Conservation (phyloP, 257 asterid genomes). For the Avicennia marina region DNA sequence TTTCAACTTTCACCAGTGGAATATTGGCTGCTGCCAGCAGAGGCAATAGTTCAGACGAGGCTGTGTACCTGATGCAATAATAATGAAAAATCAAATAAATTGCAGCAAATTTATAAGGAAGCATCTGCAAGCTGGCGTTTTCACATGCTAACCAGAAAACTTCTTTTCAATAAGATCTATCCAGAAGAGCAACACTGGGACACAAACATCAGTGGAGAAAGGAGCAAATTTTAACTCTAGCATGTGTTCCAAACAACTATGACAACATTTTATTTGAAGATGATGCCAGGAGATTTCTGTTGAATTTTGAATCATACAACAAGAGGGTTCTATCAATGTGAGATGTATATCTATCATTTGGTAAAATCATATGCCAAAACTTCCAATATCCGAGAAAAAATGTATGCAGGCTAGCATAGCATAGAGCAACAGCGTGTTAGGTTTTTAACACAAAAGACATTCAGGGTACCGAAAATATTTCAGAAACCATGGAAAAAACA, state of each 20-base stretch:
- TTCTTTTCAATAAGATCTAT: neutral
- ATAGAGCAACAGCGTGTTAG: too few species aligned
- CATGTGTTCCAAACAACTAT: neutral
- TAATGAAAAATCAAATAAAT: slow-evolving; percentile 14
- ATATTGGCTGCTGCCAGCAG: slow-evolving; percentile 75
- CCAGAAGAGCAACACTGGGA: neutral
- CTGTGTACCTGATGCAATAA: slow-evolving; percentile 70
- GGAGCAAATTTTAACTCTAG: neutral
- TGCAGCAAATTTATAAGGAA: neutral
- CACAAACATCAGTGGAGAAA: neutral
- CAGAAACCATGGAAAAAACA: too few species aligned
- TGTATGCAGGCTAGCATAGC: too few species aligned
- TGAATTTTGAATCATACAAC: too few species aligned
- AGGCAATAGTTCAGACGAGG: slow-evolving; percentile 89
- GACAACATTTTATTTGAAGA: neutral
- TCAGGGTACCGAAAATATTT: too few species aligned
- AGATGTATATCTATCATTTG: too few species aligned
- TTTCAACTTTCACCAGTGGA: slow-evolving; percentile 79
- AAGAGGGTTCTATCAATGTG: too few species aligned
- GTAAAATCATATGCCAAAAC: too few species aligned
- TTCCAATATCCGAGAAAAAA: too few species aligned
- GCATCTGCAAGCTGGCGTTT: neutral
- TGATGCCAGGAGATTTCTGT: too few species aligned
- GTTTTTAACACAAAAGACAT: too few species aligned
- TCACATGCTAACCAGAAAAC: neutral